Evolutionary conservation across 352 stramenopile genomes (phyloP).

Genomic region (Globisporangium okanoganense): DNA sequence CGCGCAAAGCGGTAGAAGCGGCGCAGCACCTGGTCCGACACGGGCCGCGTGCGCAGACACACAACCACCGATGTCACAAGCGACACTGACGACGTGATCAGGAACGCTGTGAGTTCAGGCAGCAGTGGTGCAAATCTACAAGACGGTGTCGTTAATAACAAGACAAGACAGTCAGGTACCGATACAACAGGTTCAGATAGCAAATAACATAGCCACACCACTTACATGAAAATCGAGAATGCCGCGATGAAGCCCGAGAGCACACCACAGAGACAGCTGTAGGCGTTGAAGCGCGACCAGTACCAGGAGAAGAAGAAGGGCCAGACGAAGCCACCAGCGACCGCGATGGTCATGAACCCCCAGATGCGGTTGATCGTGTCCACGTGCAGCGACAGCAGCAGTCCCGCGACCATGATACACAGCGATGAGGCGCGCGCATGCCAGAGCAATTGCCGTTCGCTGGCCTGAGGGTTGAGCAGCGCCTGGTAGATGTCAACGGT

Average conservation of each 20-base stretch:
- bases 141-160: not conserved
- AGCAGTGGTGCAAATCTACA: constrained; percentile 48
- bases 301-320: constrained; percentile 83
- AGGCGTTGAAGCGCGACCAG: constrained; percentile 72
- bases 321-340: constrained; percentile 64
- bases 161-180: not conserved
- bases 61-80: constrained; percentile 33
- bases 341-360: constrained; percentile 77
- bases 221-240: constrained; percentile 64
- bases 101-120: constrained; percentile 47
- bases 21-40: constrained; percentile 45
- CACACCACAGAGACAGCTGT: constrained; percentile 53
- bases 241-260: constrained; percentile 49
- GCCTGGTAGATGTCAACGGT: constrained; percentile 82
- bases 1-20: constrained; percentile 70
- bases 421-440: constrained; percentile 56
- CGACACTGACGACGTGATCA: constrained; percentile 61
- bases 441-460: constrained; percentile 55
- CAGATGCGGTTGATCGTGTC: constrained; percentile 77
- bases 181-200: too few relatives aligned
- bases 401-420: constrained; percentile 51
- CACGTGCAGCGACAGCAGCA: constrained; percentile 64
- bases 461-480: constrained; percentile 53
- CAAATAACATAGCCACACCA: constrained; percentile 4
- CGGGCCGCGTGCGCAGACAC: constrained; percentile 36